These are phyloP conservation scores for Trichoderma reesei DNA, from an alignment of 495 filamentous ascomycete genomes.

Conservation along the genomic window DNA sequence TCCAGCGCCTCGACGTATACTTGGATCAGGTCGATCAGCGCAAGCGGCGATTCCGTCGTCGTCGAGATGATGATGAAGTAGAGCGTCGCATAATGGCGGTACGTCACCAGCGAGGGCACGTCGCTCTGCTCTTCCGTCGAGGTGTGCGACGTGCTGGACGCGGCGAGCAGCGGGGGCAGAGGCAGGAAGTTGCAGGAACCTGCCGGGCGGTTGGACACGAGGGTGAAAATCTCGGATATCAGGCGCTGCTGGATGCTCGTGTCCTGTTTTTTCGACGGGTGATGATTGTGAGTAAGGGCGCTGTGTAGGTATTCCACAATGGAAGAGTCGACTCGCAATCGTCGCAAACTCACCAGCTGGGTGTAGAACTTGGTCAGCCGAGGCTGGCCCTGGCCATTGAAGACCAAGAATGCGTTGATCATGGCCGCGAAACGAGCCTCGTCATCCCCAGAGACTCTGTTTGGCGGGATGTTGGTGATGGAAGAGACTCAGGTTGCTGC, in stretches of 20 bases:
- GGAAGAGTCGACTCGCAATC: not conserved
- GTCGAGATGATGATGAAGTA: slow-evolving; percentile 98
- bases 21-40: slow-evolving; percentile 91
- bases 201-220: slow-evolving; percentile 76
- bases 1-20: slow-evolving; percentile 96
- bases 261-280: slow-evolving; percentile 48
- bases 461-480: not conserved
- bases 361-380: slow-evolving; percentile 98
- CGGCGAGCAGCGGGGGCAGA: slow-evolving; percentile 40
- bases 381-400: slow-evolving; percentile 95
- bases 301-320: slow-evolving; percentile 1
- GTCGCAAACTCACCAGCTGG: slow-evolving; percentile 59
- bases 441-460: not conserved
- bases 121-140: slow-evolving; percentile 64
- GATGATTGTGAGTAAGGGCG: not conserved
- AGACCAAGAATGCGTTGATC: slow-evolving; percentile 98
- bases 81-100: slow-evolving; percentile 95
- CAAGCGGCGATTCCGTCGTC: slow-evolving; percentile 92
- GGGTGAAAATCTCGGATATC: slow-evolving; percentile 95
- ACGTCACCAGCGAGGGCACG: slow-evolving; percentile 88
- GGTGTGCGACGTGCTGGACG: slow-evolving; percentile 43
- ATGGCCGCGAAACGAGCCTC: slow-evolving; percentile 37
- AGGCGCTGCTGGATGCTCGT: slow-evolving; percentile 92
- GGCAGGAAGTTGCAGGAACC: slow-evolving; percentile 97
- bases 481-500: not conserved